Conservation (phyloP, 257 asterid genomes). For the Nicotiana otophora region DNA sequence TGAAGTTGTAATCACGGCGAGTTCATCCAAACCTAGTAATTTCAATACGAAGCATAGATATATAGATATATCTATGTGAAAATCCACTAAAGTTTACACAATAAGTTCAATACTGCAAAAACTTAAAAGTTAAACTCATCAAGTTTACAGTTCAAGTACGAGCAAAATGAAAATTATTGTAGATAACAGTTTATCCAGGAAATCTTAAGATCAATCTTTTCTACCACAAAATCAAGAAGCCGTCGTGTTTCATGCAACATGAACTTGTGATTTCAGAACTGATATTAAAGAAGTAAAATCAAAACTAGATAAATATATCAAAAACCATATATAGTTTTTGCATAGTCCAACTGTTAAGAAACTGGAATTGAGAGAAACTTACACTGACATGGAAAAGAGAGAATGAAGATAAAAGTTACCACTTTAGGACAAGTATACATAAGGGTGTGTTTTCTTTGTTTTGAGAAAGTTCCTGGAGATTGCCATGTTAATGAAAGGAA, state of each 20-base stretch:
- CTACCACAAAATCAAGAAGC: background rate
- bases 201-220: background rate
- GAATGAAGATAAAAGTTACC: background rate
- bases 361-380: background rate
- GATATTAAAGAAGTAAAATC: background rate
- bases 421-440: background rate
- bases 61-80: too few relatives aligned
- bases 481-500: background rate
- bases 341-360: background rate
- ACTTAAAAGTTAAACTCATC: too few relatives aligned
- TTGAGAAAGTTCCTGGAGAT: background rate
- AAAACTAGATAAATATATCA: background rate
- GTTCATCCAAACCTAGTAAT: too few relatives aligned
- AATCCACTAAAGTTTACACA: too few relatives aligned
- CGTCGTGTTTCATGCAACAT: background rate
- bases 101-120: background rate
- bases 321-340: background rate
- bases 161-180: background rate
- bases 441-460: background rate
- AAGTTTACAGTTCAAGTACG: background rate
- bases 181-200: background rate
- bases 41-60: too few relatives aligned
- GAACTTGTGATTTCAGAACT: background rate
- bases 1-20: background rate
- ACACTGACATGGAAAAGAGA: background rate